Percentiles rank a stretch among this genome's conserved stretches.
These are phyloP conservation scores for Barbatosphaeria neglecta DNA, from an alignment of 495 filamentous ascomycete genomes.

Conservation along the genomic window DNA sequence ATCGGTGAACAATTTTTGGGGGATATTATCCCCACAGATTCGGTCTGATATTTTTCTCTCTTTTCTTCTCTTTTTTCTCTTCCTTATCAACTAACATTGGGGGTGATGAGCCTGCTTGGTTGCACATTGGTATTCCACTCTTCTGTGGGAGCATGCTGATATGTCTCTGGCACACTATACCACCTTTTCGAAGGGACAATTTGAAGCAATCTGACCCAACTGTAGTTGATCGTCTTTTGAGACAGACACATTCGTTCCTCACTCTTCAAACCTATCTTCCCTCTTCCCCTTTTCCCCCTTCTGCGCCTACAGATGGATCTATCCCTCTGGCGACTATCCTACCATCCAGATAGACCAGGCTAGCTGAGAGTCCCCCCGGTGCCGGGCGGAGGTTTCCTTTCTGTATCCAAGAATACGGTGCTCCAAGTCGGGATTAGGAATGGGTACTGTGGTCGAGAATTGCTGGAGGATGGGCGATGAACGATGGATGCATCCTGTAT, in stretches of 20 bases:
- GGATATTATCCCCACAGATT: conserved; percentile 6
- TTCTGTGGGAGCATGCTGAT: conserved; percentile 38
- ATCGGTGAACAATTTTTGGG: neutral
- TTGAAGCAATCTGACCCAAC: conserved; percentile 47
- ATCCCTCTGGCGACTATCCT: no score
- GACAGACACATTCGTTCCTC: conserved; percentile 4
- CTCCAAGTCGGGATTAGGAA: no score
- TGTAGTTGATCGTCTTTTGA: conserved; percentile 25
- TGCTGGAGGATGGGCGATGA: no score
- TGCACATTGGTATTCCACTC: conserved; percentile 26
- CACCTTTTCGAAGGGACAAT: conserved; percentile 42
- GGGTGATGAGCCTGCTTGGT: conserved; percentile 42
- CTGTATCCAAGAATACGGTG: no score
- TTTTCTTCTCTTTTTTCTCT: conserved; percentile 14
- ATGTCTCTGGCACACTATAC: conserved; percentile 47
- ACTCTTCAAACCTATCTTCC: conserved; percentile 1
- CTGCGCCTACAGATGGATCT: no score
- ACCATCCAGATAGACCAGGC: no score
- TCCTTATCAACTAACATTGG: conserved; percentile 47
- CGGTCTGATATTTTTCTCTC: no score
- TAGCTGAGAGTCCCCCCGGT: no score
- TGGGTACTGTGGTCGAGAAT: no score
- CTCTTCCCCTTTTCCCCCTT: conserved; percentile 2
- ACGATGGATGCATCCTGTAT: no score
- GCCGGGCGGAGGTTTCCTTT: no score